These are phyloP conservation scores for Scheffersomyces amazonensis DNA, from an alignment of 805 yeast species.

Conservation along the genomic window DNA sequence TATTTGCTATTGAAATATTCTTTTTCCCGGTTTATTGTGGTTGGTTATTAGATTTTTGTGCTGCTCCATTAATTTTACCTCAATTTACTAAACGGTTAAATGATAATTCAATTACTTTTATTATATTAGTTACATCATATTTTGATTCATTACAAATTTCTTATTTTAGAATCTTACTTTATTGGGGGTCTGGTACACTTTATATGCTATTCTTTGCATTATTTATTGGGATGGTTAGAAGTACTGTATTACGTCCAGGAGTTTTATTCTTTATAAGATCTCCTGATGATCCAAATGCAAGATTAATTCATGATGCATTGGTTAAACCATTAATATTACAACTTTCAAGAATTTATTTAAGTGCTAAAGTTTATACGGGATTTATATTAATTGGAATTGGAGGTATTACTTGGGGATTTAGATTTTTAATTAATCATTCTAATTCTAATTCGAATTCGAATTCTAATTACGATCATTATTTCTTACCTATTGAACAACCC, in stretches of 20 bases:
- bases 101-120: slow-evolving; percentile 9
- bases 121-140: slow-evolving; percentile 20
- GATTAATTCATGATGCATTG: slow-evolving; percentile 82
- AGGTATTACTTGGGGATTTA: slow-evolving; percentile 48
- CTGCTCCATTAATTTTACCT: slow-evolving; percentile 51
- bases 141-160: slow-evolving; percentile 14
- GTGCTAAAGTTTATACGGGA: slow-evolving; percentile 70
- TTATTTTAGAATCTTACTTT: slow-evolving; percentile 20
- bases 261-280: slow-evolving; percentile 88
- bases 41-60: slow-evolving; percentile 62
- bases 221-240: slow-evolving; percentile 80
- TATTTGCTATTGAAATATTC: slow-evolving; percentile 78
- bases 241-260: slow-evolving; percentile 75
- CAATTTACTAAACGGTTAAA: slow-evolving; percentile 8
- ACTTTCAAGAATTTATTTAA: slow-evolving; percentile 64
- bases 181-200: slow-evolving; percentile 74
- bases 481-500: slow-evolving; percentile 24
- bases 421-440: slow-evolving; percentile 21
- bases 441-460: too few species aligned
- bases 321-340: slow-evolving; percentile 74
- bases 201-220: slow-evolving; percentile 88
- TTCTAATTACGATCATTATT: slow-evolving; percentile 15
- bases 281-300: slow-evolving; percentile 89
- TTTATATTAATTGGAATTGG: slow-evolving; percentile 80
- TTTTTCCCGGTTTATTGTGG: slow-evolving; percentile 90